These are phyloP conservation scores for Cyclocybe aegerita DNA, from an alignment of 768 basidiomycete species.

Conservation along the genomic window DNA sequence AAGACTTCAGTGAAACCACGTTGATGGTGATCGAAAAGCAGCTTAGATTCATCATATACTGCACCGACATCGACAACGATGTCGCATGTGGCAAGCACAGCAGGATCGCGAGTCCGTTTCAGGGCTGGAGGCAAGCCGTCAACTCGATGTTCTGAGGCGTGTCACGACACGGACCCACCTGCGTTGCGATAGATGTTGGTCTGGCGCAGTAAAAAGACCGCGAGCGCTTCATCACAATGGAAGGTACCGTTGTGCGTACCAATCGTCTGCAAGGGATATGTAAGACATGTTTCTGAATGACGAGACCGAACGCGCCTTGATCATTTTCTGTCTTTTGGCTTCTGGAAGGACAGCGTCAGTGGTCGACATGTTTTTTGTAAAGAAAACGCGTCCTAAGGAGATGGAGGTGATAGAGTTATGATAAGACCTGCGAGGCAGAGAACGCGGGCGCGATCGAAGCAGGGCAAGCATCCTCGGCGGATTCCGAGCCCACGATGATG, in stretches of 20 bases:
- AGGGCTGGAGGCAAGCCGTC: slow-evolving; percentile 42
- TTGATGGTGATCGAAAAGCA: slow-evolving; percentile 95
- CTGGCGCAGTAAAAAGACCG: slow-evolving; percentile 83
- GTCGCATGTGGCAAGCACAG: slow-evolving; percentile 73
- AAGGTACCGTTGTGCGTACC: slow-evolving; percentile 96
- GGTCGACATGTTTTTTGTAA: slow-evolving; percentile 14
- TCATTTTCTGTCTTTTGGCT: slow-evolving; percentile 42
- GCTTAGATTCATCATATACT: slow-evolving; percentile 75
- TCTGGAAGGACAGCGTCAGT: slow-evolving; percentile 20
- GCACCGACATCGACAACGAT: slow-evolving; percentile 98
- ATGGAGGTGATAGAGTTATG: too few species aligned
- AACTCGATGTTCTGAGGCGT: not conserved
- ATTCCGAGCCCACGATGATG: slow-evolving; percentile 13
- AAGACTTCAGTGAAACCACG: slow-evolving; percentile 90
- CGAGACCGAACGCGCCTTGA: slow-evolving; percentile 19
- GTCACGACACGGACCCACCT: slow-evolving; percentile 39
- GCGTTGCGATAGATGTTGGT: slow-evolving; percentile 76
- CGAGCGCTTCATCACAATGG: slow-evolving; percentile 96
- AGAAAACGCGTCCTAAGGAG: not conserved
- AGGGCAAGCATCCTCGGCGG: slow-evolving; percentile 18
- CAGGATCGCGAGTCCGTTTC: slow-evolving; percentile 73
- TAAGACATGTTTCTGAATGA: not conserved
- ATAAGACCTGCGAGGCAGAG: slow-evolving; percentile 2
- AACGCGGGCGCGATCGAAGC: slow-evolving; percentile 8
- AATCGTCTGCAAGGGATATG: slow-evolving; percentile 54